Evolutionary conservation across 169 alveolate species (phyloP).

Genomic region (Besnoitia besnoiti): DNA sequence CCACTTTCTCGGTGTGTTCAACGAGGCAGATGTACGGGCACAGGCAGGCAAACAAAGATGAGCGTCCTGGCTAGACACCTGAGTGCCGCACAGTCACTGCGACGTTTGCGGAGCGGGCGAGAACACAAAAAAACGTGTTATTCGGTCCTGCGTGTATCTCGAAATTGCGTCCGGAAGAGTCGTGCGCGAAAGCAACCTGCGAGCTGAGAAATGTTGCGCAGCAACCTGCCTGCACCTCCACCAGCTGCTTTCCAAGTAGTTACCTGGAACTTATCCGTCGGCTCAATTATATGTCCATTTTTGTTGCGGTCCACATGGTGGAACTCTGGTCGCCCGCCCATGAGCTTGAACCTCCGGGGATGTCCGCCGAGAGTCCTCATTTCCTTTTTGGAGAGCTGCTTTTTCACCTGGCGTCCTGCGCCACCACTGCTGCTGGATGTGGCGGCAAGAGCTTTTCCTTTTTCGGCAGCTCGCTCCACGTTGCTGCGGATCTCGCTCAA

Average conservation of each 20-base stretch:
- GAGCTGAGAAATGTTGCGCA: too few relatives aligned
- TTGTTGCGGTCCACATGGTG: constrained; percentile 86
- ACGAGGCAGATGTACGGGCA: too few relatives aligned
- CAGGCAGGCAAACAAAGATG: too few relatives aligned
- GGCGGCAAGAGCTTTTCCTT: neutral
- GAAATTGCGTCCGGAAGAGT: too few relatives aligned
- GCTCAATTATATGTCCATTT: constrained; percentile 83
- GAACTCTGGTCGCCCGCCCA: constrained; percentile 82
- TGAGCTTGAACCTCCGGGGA: constrained; percentile 53
- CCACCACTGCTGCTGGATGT: neutral
- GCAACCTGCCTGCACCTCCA: too few relatives aligned
- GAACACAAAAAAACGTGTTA: neutral
- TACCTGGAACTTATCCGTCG: constrained; percentile 84
- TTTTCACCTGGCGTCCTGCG: neutral
- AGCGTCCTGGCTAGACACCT: too few relatives aligned
- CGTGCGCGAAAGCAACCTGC: too few relatives aligned
- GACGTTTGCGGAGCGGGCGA: neutral
- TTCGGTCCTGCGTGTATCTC: too few relatives aligned
- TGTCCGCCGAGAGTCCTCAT: constrained; percentile 46
- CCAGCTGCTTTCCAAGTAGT: constrained; percentile 42
- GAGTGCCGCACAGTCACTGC: too few relatives aligned
- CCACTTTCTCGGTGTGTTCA: too few relatives aligned
- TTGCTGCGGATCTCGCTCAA: constrained; percentile 15
- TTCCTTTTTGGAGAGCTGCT: constrained; percentile 55
- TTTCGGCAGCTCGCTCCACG: neutral